These are phyloP conservation scores for Kingdonia uniflora DNA, from an alignment of 164 flowering plant species.

Conservation along the genomic window DNA sequence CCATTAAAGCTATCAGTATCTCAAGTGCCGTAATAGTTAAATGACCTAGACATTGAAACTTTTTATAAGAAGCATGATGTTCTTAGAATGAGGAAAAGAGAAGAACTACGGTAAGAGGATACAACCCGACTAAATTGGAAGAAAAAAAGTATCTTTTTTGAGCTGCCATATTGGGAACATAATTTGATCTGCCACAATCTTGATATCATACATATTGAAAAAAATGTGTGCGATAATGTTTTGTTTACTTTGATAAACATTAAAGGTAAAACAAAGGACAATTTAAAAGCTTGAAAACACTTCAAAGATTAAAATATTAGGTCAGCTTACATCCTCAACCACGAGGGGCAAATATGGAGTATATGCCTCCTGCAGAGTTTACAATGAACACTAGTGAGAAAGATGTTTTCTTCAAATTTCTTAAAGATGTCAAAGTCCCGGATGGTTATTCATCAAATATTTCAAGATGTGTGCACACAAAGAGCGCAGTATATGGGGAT, in stretches of 20 bases:
- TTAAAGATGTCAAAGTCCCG: slow-evolving; percentile 6
- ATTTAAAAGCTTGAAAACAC: not conserved
- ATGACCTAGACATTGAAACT: too few relatives aligned
- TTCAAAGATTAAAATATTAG: not conserved
- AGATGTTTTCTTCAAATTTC: not conserved
- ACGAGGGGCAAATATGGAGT: not conserved
- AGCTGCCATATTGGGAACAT: slow-evolving; percentile 1
- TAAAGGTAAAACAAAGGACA: not conserved
- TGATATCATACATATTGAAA: slow-evolving; percentile 4
- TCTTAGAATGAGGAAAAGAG: not conserved
- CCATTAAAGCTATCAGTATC: too few relatives aligned
- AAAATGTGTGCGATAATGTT: not conserved
- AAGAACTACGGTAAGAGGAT: not conserved
- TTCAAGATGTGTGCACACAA: slow-evolving; percentile 13
- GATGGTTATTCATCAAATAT: slow-evolving; percentile 19
- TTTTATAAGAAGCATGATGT: too few relatives aligned
- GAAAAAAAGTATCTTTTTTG: not conserved
- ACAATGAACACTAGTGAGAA: slow-evolving; percentile 7
- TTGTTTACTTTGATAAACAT: not conserved
- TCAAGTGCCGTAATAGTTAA: too few relatives aligned
- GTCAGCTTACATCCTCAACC: slow-evolving; percentile 4
- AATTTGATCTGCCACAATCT: not conserved
- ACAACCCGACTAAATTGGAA: not conserved
- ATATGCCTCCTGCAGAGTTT: slow-evolving; percentile 10
- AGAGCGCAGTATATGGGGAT: slow-evolving; percentile 5